Evolutionary conservation across 345 rosid genomes (phyloP), one percentile per base, ranked within the genome.

Genomic region (Rhizophora apiculata): DNA sequence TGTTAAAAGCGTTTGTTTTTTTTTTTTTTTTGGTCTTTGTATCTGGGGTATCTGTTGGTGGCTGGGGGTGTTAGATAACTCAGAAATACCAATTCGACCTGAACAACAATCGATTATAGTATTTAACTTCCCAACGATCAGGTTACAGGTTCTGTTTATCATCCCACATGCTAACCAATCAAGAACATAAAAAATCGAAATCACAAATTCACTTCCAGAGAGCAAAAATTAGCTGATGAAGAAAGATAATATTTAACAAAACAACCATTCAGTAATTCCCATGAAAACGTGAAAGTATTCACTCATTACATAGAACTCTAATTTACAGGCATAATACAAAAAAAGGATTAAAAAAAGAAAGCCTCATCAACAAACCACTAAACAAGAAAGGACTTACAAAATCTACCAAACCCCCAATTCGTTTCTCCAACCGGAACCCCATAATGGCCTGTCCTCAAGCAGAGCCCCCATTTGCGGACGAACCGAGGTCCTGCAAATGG

Each of bases 401-500:
- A 69, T 68, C 80, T 84, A 81, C 57, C 74, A 82, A 67, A 73
- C 68, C 59, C 78, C 69, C 29, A 68, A 63, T 56, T 30, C 31
- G 72, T 60, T 63, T 56, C 77, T 62, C 70, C 81, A 19, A 62
- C 37, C 71, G 62, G 72, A 76, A 60, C 63, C 77, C 62, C 76
- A 60, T 9, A 72, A 22, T 0, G 48, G 59, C 60, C 72, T 65
- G 67, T 73, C 85, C 27, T 78, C 65, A 4, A 22, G 31, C 31
- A 9, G 11, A 37, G 26, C 22, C 37, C 21, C 46, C 1, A 15
- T 58, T 15, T 78, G 77, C 26, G 73, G 36, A 37, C 73, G 68
- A 71, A 87, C 87, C 66, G 58, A 74, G 5, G 83, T 72, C 63
- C 98, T 79, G 65, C 98, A 94, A 55, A 83, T 78, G 3, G 97